Conservation (phyloP, 495 filamentous ascomycete species). For the Glutinoglossum americanum region DNA sequence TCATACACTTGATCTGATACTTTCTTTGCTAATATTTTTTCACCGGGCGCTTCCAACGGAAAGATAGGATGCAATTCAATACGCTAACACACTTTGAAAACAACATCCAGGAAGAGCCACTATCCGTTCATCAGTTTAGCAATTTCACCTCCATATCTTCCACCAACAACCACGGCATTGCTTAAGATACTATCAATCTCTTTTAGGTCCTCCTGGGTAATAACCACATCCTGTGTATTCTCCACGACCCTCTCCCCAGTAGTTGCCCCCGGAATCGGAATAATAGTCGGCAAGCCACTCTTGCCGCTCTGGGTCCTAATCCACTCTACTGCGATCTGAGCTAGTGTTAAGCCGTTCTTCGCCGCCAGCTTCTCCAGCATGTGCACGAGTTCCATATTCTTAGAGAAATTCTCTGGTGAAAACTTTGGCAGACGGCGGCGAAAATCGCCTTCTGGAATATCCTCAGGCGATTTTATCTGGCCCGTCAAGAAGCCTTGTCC, state of each 20-base stretch:
- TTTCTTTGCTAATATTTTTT: background rate
- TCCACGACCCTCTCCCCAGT: conserved; percentile 17
- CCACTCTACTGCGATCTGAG: conserved; percentile 68
- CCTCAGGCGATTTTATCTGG: conserved; percentile 32
- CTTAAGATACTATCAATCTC: conserved; percentile 18
- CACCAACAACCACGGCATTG: conserved; percentile 12
- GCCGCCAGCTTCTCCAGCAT: conserved; percentile 44
- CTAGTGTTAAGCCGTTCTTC: conserved; percentile 46
- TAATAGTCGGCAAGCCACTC: conserved; percentile 44
- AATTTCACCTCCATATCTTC: conserved; percentile 11
- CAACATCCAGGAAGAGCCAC: background rate
- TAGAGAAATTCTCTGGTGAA: conserved; percentile 41
- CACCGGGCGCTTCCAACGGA: background rate
- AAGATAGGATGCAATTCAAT: background rate
- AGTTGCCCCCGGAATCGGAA: conserved; percentile 64
- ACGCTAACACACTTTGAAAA: background rate
- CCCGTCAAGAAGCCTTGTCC: conserved; percentile 37
- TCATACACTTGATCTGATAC: conserved; percentile 35
- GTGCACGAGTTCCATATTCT: conserved; percentile 49
- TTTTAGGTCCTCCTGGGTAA: conserved; percentile 18
- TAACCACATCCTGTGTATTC: conserved; percentile 15
- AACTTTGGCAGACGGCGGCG: conserved; percentile 38
- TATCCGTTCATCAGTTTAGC: background rate
- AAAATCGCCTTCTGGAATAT: conserved; percentile 39
- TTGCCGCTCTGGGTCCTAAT: conserved; percentile 29